Evolutionary conservation across 2,329 filamentous ascomycete species (phyloP), one percentile per base, ranked within the genome.

Genomic region (Tolypocladium album): DNA sequence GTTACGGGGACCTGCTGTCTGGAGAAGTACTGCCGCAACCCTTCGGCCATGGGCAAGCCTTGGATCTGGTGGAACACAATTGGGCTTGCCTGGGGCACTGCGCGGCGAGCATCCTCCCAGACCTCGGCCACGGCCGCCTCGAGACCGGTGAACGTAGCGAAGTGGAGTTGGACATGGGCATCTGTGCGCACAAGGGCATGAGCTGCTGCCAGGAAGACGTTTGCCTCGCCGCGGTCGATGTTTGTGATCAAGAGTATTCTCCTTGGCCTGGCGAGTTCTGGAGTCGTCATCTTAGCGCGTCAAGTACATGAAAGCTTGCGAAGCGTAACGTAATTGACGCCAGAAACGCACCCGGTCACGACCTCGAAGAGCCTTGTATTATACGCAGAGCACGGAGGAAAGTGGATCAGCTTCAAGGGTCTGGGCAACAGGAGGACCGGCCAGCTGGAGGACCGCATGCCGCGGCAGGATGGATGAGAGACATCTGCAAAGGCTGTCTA

Each of bases 211-310:
- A 81, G 62, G 42, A 78, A 70, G 31, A 80, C 74, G 64, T 79
- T 80, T 22, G 75, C 74, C 60, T 79, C 75, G 4, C 79, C 78
- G 61, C 73, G 72, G 60, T 80, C 78, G 57, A 71, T 70, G 63
- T 76, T 79, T 4, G 77, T 76, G 47, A 80, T 64, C 50, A 81
- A 73, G 1, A 80, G 67, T 11, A 78, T 68, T 55, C 60, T 47
- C 15, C 22, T 47, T 12, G 43, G 43, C n/a, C 43, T 52, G 47
- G 15, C 1, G 15, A 27, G 13, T 11, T 52, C 7, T 9, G 13
- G 47, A 1, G 27, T 6, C 13, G 47, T 17, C 47, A 52, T 52
- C 1, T 47, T 47, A 20, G 4, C 1, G 11, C 3, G 5, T 50
- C 45, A 20, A 31, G 13, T 50, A 24, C 24, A 20, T 24, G 4